A percentile compares a stretch with the other conserved stretches of the same genome.
Conservation (phyloP, 176 grass and related monocot genomes). For the Coix lacrymajobi region DNA sequence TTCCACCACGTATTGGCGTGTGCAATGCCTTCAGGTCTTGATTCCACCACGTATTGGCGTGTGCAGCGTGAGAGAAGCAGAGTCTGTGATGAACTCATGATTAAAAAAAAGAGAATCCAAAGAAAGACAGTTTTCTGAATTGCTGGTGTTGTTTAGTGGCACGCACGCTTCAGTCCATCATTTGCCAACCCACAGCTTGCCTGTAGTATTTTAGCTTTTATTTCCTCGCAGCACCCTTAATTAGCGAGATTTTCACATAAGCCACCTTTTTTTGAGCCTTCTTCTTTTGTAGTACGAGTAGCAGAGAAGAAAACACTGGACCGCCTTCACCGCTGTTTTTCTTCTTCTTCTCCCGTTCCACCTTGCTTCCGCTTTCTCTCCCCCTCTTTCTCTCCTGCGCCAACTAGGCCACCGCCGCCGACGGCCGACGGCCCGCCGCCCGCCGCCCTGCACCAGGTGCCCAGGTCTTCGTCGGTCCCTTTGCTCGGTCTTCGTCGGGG, state of each 20-base stretch:
- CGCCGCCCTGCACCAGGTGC: neutral
- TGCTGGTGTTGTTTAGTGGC: conserved; percentile 19
- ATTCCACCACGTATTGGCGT: neutral
- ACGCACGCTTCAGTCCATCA: conserved; percentile 36
- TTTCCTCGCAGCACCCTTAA: neutral
- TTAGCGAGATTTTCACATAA: neutral
- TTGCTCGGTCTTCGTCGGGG: neutral
- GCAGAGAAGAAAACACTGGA: neutral
- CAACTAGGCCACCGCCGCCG: neutral
- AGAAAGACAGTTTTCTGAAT: neutral
- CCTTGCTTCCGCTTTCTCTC: neutral
- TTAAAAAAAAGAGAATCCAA: neutral
- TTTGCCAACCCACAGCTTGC: conserved; percentile 30
- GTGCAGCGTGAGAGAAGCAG: neutral
- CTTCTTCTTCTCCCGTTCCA: neutral
- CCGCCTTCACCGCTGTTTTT: neutral
- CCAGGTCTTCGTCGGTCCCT: neutral
- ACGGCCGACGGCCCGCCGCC: neutral
- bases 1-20: no score
- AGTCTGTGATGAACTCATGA: neutral
- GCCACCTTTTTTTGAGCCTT: neutral
- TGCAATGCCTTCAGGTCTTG: neutral
- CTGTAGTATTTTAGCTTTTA: conserved; percentile 6
- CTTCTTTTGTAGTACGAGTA: neutral
- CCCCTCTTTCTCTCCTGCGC: neutral